Evolutionary conservation across 2,329 filamentous ascomycete species (phyloP).

Genomic region (Penicillium decumbens): DNA sequence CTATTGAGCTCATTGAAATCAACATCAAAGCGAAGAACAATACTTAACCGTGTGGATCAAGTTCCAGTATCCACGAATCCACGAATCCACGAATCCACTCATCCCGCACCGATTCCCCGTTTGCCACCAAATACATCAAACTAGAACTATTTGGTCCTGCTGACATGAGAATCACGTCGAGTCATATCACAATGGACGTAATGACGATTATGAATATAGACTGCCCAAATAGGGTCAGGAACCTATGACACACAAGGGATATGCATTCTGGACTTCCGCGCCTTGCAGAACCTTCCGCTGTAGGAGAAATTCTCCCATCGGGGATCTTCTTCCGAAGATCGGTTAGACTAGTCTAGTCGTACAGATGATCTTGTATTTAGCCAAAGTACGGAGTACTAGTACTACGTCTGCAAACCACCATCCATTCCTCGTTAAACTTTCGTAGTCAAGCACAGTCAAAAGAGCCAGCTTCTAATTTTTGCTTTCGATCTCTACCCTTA

Average conservation of each 20-base stretch:
- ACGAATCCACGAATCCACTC: neutral
- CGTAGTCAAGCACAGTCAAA: neutral
- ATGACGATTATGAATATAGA: neutral
- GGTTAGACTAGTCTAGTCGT: neutral
- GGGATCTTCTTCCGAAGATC: constrained; percentile 6
- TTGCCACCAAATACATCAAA: neutral
- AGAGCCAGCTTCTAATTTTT: constrained; percentile 1
- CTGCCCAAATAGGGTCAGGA: neutral
- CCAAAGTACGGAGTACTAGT: neutral
- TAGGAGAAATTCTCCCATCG: constrained; percentile 14
- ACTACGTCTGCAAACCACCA: too few relatives aligned
- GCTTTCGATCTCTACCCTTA: constrained; percentile 4
- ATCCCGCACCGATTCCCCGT: neutral
- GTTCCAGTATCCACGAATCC: too few relatives aligned
- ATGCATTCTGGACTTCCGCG: constrained; percentile 19
- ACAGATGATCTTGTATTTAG: neutral
- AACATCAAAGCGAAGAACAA: neutral
- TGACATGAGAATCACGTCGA: neutral
- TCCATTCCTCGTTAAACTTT: too few relatives aligned
- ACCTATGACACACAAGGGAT: constrained; percentile 4
- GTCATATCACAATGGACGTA: neutral
- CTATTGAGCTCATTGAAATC: too few relatives aligned
- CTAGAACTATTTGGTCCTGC: neutral
- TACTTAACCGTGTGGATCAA: neutral
- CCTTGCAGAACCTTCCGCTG: constrained; percentile 16